phyloP scores from a whole-genome alignment of 148 eudicot species.

The Chenopodium berlandieri region DNA sequence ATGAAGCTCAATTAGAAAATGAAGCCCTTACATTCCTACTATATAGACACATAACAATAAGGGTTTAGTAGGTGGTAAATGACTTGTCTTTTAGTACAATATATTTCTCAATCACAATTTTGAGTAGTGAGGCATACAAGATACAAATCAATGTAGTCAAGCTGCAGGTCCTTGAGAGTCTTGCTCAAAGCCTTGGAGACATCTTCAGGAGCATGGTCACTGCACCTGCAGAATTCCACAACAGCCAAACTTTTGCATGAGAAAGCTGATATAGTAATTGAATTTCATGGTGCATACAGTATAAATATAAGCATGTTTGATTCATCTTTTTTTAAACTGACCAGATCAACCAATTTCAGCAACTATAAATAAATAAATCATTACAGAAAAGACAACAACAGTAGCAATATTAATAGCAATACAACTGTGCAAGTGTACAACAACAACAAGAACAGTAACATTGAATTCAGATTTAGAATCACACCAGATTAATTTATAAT shows the following conservation, averaged over 20 bases:
- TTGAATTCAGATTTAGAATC: not conserved
- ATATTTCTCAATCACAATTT: not conserved
- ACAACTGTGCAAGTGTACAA: not conserved
- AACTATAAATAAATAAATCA: too few relatives aligned
- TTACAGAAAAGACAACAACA: not conserved
- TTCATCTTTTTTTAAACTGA: not conserved
- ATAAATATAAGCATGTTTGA: not conserved
- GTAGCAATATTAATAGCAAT: not conserved
- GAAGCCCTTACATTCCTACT: not conserved
- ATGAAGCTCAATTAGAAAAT: not conserved
- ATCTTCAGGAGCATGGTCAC: constrained; percentile 51
- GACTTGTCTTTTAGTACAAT: not conserved
- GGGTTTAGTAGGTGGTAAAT: not conserved
- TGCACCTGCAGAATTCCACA: constrained; percentile 38
- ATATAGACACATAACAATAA: too few relatives aligned
- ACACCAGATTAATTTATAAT: not conserved
- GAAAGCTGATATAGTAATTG: not conserved
- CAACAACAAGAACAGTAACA: not conserved
- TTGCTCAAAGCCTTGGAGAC: constrained; percentile 48
- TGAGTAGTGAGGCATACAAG: constrained; percentile 34
- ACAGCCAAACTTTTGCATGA: not conserved
- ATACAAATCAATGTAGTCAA: constrained; percentile 54
- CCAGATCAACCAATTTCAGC: too few relatives aligned
- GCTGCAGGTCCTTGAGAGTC: constrained; percentile 48
- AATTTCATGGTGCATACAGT: not conserved